Base-by-base conservation (phyloP, 495 filamentous ascomycete species). In the Tirmania nivea region DNA sequence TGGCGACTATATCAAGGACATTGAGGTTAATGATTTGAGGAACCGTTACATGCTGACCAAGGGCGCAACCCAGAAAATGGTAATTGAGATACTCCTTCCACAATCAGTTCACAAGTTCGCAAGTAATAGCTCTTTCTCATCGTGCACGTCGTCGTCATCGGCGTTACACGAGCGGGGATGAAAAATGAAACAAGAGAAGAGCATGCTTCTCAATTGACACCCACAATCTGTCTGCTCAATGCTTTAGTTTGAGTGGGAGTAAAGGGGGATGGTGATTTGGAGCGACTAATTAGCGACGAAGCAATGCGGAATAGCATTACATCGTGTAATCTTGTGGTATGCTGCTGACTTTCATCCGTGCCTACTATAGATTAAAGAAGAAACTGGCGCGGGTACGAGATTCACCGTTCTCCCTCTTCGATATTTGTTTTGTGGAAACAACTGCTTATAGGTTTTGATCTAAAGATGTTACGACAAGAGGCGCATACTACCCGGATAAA, bases 391-490 rank as follows among this genome's bases (percentile, higher is more conserved):
- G 74, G 90, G 90, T 97, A 97, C 80, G 90, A 81, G 17, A 45
- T 31, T 31, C 25, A 75, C 72, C 68, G 73, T 64, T 69, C 76
- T 63, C 67, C 66, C 67, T 65, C 67, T 62, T 68, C 67, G 66
- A 68, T 65, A 58, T 50, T 55, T 73, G 68, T 66, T 67, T 74
- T 72, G 65, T 45, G 39, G 71, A 71, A 69, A 76, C 69, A 65
- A 64, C 70, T 71, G 72, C 77, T 82, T 71, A 82, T 80, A 54
- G 68, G 63, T 49, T 63, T 58, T 63, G 35, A 64, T 76, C 65
- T 69, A 65, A 95, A 97, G 90, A 97, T 93, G 87, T 97, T 75
- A 96, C 90, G 20, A 95, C 90, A 42, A 81, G 89, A 68, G 90
- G 90, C 67, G 84, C 78, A 56, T 97, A 95, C 63, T 93, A 88